phyloP scores from a whole-genome alignment of 116 monocot species.

The Phalaenopsis hybrid region DNA sequence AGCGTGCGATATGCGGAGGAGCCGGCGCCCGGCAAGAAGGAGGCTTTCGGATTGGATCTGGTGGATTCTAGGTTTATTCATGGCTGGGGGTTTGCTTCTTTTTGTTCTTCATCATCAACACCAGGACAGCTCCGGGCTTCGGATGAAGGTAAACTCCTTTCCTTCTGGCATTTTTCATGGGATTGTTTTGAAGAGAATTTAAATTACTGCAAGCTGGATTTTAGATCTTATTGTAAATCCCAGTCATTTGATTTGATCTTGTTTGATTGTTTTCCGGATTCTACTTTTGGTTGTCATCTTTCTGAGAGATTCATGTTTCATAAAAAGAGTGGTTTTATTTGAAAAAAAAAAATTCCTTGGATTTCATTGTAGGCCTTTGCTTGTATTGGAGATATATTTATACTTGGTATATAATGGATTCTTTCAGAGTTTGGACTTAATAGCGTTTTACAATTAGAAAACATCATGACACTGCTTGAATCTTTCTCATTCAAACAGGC shows the following conservation, averaged over 20 bases:
- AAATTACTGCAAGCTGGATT: neutral
- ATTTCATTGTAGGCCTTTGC: too few species aligned
- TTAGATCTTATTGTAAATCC: neutral
- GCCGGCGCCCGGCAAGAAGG: slow-evolving; percentile 66
- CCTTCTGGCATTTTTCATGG: neutral
- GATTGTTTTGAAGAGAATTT: neutral
- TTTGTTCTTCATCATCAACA: slow-evolving; percentile 59
- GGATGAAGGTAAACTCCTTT: slow-evolving; percentile 21
- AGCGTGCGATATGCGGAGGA: slow-evolving; percentile 45
- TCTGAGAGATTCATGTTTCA: neutral
- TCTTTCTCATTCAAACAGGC: neutral
- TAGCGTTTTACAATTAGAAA: neutral
- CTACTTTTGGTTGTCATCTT: neutral
- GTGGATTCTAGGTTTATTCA: slow-evolving; percentile 44
- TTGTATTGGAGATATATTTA: too few species aligned
- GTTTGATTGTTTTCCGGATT: neutral
- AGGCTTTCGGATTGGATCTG: slow-evolving; percentile 68
- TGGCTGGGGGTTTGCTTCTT: slow-evolving; percentile 42
- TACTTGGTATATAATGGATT: too few species aligned
- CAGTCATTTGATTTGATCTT: slow-evolving; percentile 1
- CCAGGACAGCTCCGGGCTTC: slow-evolving; percentile 28
- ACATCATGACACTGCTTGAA: neutral
- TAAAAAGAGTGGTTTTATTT: too few species aligned
- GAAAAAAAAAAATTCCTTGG: too few species aligned
- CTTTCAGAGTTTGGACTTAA: too few species aligned